These are phyloP conservation scores for Persicaria tinctoria DNA, from an alignment of 148 eudicot genomes.

Conservation along the genomic window DNA sequence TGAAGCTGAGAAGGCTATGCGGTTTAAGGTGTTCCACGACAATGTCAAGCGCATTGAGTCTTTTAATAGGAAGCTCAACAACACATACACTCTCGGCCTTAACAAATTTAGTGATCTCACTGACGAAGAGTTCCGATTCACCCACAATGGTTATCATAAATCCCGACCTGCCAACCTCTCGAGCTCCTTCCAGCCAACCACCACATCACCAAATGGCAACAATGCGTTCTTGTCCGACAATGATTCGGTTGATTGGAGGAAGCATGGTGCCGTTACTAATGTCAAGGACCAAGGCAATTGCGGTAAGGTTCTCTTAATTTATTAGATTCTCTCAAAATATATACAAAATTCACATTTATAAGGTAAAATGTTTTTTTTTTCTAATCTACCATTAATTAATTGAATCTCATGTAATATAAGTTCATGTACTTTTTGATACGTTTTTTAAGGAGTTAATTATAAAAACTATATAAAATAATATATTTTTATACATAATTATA, in stretches of 20 bases:
- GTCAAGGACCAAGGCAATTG: conserved; percentile 49
- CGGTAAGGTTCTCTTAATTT: conserved; percentile 25
- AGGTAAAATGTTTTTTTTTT: too few species aligned
- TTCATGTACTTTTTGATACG: too few species aligned
- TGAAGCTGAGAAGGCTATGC: conserved; percentile 29
- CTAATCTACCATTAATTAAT: too few species aligned
- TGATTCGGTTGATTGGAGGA: conserved; percentile 49
- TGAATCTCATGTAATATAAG: too few species aligned
- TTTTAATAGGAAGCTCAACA: conserved; percentile 20
- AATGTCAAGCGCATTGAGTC: conserved; percentile 43
- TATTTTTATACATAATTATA: too few species aligned
- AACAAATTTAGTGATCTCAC: conserved; percentile 60
- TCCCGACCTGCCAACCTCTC: not conserved
- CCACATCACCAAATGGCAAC: conserved; percentile 7
- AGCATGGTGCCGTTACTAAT: conserved; percentile 48
- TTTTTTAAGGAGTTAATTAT: too few species aligned
- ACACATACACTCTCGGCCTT: conserved; percentile 28
- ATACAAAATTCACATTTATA: too few species aligned
- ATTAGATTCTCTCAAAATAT: too few species aligned
- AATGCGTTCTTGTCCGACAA: not conserved
- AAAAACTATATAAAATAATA: too few species aligned
- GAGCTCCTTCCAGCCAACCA: not conserved
- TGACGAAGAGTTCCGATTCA: conserved; percentile 43
- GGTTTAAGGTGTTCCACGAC: conserved; percentile 41
- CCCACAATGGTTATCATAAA: conserved; percentile 29